Evolutionary conservation across 2,329 filamentous ascomycete genomes (phyloP), one percentile per base, ranked within the genome.

Genomic region (Zasmidium citrigriseum): DNA sequence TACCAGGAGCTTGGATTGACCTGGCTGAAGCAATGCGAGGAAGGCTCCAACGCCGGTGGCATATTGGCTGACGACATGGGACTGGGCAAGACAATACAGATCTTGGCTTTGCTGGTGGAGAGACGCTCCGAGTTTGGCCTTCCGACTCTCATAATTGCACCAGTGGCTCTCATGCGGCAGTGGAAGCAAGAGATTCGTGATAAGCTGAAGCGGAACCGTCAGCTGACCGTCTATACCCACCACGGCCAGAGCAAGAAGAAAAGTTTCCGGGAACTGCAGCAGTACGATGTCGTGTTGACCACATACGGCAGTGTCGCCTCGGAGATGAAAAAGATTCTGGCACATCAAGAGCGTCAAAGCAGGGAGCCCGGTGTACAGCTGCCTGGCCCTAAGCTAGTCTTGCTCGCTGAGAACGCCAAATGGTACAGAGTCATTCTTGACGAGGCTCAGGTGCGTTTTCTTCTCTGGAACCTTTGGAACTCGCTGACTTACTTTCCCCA

Each of bases 1-100:
- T 92, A 96, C 68, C 93, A 97, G 70, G 87, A 90, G 66, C 78
- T 93, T 18, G 90, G 89, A 2, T 73, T 93, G 38, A 82, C 85
- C 1, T 95, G 90, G 90, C 83, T 95, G 76, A 86, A 86, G 67
- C 82, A 84, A 5, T 89, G 88, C 79, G 90, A 93, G 72, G 81
- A 84, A 57, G 86, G 89, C 9, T 81, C 78, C 1, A 86, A 87
- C 54, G 91, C 89, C 67, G 90, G 90, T 18, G 88, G 89, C 21
- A 91, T 93, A 55, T 78, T 93, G 22, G 89, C 87, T 1, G 89
- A 91, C 67, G 89, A 91, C 62, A 95, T 93, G 90, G 90, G 90
- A 7, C 78, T 93, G 11, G 90, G 90, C 7, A 93, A 95, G 75
- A 93, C 90, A 0, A 88, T 96, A 22, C 91, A 93, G 61, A 88